Conservation (phyloP, 2,329 filamentous ascomycete genomes). For the Exserohilum rostratum region DNA sequence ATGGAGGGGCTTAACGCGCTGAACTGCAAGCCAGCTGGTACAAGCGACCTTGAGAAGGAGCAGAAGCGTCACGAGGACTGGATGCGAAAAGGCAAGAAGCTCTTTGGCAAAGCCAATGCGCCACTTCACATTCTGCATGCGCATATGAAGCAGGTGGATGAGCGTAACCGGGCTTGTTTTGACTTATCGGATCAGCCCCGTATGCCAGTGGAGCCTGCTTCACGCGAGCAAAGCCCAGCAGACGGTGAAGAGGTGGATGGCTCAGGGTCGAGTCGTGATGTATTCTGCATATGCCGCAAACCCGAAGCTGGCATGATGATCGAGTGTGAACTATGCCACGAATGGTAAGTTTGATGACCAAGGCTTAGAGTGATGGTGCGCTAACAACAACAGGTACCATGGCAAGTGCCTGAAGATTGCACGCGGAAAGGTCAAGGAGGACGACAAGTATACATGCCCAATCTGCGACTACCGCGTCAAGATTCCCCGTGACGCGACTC, state of each 20-base stretch:
- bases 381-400: constrained; percentile 75
- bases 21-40: constrained; percentile 90
- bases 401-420: constrained; percentile 98
- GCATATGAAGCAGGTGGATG: constrained; percentile 91
- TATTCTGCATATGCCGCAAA: constrained; percentile 95
- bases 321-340: constrained; percentile 95
- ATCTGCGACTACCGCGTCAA: constrained; percentile 98
- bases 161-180: constrained; percentile 89
- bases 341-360: constrained; percentile 71
- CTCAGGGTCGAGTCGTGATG: constrained; percentile 67
- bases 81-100: constrained; percentile 97
- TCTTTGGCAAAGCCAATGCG: constrained; percentile 97
- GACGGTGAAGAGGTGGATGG: constrained; percentile 55
- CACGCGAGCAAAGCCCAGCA: constrained; percentile 74
- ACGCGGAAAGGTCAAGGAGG: constrained; percentile 95
- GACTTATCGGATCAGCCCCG: constrained; percentile 87
- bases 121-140: constrained; percentile 93
- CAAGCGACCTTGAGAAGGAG: constrained; percentile 90
- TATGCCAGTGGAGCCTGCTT: constrained; percentile 88
- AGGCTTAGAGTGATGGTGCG: neutral
- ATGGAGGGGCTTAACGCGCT: constrained; percentile 86
- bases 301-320: constrained; percentile 99
- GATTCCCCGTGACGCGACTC: constrained; percentile 93
- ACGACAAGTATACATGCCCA: constrained; percentile 97
- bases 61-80: constrained; percentile 96